Base-by-base conservation (phyloP, 2,329 filamentous ascomycete species). In the Byssothecium circinans region DNA sequence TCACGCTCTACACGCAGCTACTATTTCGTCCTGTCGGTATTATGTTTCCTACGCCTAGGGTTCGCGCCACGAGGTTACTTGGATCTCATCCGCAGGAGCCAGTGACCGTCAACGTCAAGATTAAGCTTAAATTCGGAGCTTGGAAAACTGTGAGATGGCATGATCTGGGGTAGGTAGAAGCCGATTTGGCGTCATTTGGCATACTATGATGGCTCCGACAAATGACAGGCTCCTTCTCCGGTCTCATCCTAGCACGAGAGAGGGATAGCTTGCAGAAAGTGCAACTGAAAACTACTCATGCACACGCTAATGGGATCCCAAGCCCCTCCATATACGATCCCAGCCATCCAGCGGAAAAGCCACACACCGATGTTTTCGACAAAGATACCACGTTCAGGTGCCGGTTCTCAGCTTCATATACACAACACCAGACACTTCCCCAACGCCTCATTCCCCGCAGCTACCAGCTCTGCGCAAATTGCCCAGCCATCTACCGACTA, bases 401-500 rank as follows among this genome's bases (percentile, higher is more conserved):
- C 10, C 23, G 10, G 6, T 25, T 25, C 23, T 25, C 23, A 5
- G 23, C 10, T 25, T 25, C 23, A 25, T 25, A 10, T 10, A 25
- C 23, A 6, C 23, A 25, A 5, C 23, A 5, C 23, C 23, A 5
- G 23, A 25, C 23, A 10, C 23, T 25, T 25, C 23, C 5, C n/a
- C n/a, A n/a, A n/a, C n/a, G 10, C 10, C 23, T 10, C 10, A 25
- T 59, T 58, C 52, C 55, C 60, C 53, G 56, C 49, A 57, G 43
- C 33, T 40, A 50, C 43, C 27, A 43, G 35, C 4, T 50, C 38
- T 40, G 25, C 19, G 29, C 47, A 56, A 27, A 58, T 61, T 58
- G 43, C 2, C 17, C 18, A 5, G 18, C 19, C 52, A 64, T 62
- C 57, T 64, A 60, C 62, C 61, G 59, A 41, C 34, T 45, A 47